Evolutionary conservation across 83 land plant species (phyloP).

Genomic region (Diphasiastrum complanatum): DNA sequence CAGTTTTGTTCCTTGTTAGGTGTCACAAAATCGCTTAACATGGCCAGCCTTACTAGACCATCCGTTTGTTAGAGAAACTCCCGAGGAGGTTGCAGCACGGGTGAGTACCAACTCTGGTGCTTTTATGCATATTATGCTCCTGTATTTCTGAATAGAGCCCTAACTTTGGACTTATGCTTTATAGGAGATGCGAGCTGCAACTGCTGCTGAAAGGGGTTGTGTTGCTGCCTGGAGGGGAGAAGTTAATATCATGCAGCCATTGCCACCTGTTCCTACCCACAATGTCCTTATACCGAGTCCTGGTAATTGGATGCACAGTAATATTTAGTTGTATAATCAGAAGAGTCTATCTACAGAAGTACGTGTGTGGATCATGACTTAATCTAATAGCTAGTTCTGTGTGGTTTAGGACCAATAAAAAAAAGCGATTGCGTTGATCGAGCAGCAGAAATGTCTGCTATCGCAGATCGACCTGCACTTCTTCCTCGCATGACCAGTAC

Average conservation of each 20-base stretch:
- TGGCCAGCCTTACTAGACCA: constrained; percentile 94
- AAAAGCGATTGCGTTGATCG: constrained; percentile 3
- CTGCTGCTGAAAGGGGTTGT: constrained; percentile 51
- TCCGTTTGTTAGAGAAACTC: constrained; percentile 82
- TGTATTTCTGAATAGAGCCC: not conserved
- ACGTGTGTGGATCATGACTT: not conserved
- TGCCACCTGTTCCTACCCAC: constrained; percentile 26
- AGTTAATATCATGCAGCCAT: constrained; percentile 38
- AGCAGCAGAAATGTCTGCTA: constrained; percentile 17
- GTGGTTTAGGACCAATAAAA: constrained; percentile 7
- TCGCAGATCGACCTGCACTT: constrained; percentile 23
- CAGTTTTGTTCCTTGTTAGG: constrained; percentile 31
- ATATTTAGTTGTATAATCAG: no score
- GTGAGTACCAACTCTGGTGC: constrained; percentile 25
- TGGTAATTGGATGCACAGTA: not conserved
- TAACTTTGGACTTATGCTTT: constrained; percentile 1
- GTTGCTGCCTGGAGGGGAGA: constrained; percentile 67
- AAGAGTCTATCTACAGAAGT: not conserved
- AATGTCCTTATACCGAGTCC: constrained; percentile 18
- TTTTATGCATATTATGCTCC: not conserved
- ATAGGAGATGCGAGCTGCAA: constrained; percentile 56
- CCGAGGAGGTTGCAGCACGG: constrained; percentile 52
- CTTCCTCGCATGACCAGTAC: constrained; percentile 18
- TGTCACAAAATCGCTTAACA: constrained; percentile 71
- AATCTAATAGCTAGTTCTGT: not conserved